Conservation (phyloP, 2,329 filamentous ascomycete species). For the Tetracladium maxilliforme region DNA sequence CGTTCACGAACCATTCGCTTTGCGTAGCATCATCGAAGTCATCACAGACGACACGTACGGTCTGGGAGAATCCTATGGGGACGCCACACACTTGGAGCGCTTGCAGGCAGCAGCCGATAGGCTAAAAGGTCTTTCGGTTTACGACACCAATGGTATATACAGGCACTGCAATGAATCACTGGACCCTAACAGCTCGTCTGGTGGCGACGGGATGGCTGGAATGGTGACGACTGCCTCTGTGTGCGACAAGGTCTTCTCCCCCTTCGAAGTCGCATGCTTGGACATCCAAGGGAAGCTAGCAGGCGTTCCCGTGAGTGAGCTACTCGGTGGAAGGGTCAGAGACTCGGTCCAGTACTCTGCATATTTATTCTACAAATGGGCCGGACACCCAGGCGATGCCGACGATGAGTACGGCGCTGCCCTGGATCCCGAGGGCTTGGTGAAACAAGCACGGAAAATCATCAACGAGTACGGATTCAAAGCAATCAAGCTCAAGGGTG, state of each 20-base stretch:
- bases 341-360: conserved; percentile 25
- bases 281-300: conserved; percentile 24
- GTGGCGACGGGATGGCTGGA: conserved; percentile 16
- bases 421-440: conserved; percentile 17
- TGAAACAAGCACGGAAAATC: conserved; percentile 19
- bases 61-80: conserved; percentile 24
- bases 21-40: conserved; percentile 25
- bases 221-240: conserved; percentile 26
- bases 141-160: conserved; percentile 14
- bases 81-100: conserved; percentile 19
- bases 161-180: conserved; percentile 9
- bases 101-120: conserved; percentile 15
- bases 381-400: conserved; percentile 19
- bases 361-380: conserved; percentile 28
- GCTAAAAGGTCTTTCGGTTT: conserved; percentile 15
- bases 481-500: conserved; percentile 26
- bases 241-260: conserved; percentile 24
- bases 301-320: conserved; percentile 20
- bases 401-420: conserved; percentile 24
- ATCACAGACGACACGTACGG: conserved; percentile 19
- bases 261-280: conserved; percentile 25
- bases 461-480: conserved; percentile 26
- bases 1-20: conserved; percentile 25
- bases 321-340: conserved; percentile 22
- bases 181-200: conserved; percentile 6